Percentiles rank a stretch among this genome's conserved stretches.
These are phyloP conservation scores for Kurtzmaniella quercitrusa DNA, from an alignment of 1,139 yeast genomes.

Conservation along the genomic window DNA sequence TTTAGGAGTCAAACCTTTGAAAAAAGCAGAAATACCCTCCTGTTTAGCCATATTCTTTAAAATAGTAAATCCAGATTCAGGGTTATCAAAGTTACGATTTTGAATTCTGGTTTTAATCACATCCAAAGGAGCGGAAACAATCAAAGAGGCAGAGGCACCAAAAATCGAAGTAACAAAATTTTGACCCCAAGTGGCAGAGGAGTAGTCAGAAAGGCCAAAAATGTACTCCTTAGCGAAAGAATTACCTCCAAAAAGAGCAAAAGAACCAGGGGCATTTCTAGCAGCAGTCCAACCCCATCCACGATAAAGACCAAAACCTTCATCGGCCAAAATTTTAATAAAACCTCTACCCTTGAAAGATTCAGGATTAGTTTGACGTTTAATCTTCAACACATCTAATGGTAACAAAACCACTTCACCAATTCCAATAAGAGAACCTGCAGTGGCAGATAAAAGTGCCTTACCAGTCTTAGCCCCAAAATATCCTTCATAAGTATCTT, in stretches of 20 bases:
- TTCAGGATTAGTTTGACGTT: conserved; percentile 99
- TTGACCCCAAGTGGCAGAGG: conserved; percentile 90
- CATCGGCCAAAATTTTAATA: conserved; percentile 76
- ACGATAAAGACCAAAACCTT: conserved; percentile 89
- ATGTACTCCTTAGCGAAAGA: conserved; percentile 98
- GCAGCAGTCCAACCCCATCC: conserved; percentile 99
- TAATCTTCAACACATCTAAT: conserved; percentile 91
- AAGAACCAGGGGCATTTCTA: conserved; percentile 98
- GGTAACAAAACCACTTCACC: conserved; percentile 97
- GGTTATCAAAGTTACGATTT: conserved; percentile 91
- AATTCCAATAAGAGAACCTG: conserved; percentile 95
- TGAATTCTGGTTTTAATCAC: conserved; percentile 98
- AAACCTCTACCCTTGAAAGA: conserved; percentile 97
- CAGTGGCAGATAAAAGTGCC: conserved; percentile 93
- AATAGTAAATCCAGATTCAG: conserved; percentile 89
- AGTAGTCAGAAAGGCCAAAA: conserved; percentile 79
- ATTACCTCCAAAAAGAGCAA: conserved; percentile 96
- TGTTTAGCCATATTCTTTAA: conserved; percentile 88
- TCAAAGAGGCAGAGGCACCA: conserved; percentile 96
- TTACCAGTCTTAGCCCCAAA: conserved; percentile 96
- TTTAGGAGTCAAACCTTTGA: conserved; percentile 96
- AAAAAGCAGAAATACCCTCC: conserved; percentile 87
- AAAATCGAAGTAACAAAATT: conserved; percentile 93
- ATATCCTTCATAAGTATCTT: conserved; percentile 59
- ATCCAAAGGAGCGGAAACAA: conserved; percentile 96